These are phyloP conservation scores for Cerrena zonata DNA, from an alignment of 1,284 basidiomycete species.

Conservation along the genomic window DNA sequence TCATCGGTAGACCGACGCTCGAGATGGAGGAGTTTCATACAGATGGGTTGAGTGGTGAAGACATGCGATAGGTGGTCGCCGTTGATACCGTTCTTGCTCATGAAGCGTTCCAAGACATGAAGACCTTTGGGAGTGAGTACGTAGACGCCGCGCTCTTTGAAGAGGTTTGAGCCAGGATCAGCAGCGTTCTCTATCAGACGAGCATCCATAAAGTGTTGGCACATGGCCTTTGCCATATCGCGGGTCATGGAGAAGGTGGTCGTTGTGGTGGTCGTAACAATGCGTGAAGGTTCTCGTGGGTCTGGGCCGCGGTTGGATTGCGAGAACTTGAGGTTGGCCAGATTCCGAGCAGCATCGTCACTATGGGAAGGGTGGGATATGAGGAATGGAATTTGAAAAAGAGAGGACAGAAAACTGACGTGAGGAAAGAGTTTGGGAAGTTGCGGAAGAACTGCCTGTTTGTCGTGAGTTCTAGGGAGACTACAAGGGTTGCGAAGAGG, in stretches of 20 bases:
- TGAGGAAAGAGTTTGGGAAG: slow-evolving; percentile 92
- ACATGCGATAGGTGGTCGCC: slow-evolving; percentile 87
- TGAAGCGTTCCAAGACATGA: slow-evolving; percentile 97
- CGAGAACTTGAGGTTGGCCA: slow-evolving; percentile 95
- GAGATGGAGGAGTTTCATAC: slow-evolving; percentile 95
- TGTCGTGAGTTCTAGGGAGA: slow-evolving; percentile 82
- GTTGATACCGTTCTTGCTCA: slow-evolving; percentile 97
- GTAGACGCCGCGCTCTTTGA: slow-evolving; percentile 97
- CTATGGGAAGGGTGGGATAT: slow-evolving; percentile 35
- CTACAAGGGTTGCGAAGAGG: slow-evolving; percentile 93
- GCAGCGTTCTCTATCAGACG: slow-evolving; percentile 94
- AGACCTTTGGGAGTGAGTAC: slow-evolving; percentile 95
- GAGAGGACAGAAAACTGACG: slow-evolving; percentile 50
- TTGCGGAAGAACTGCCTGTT: slow-evolving; percentile 96
- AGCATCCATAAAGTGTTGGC: slow-evolving; percentile 99
- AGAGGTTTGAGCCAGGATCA: slow-evolving; percentile 79
- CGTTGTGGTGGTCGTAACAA: slow-evolving; percentile 97
- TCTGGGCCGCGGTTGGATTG: slow-evolving; percentile 98
- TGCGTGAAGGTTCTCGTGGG: slow-evolving; percentile 92
- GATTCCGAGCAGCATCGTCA: slow-evolving; percentile 90
- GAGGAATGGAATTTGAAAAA: slow-evolving; percentile 15
- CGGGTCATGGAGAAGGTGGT: slow-evolving; percentile 99
- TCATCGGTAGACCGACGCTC: slow-evolving; percentile 90
- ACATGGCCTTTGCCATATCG: slow-evolving; percentile 99
- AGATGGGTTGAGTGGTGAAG: slow-evolving; percentile 91